Conservation (phyloP, 2,329 filamentous ascomycete genomes). For the Dactylellina cionopaga region DNA sequence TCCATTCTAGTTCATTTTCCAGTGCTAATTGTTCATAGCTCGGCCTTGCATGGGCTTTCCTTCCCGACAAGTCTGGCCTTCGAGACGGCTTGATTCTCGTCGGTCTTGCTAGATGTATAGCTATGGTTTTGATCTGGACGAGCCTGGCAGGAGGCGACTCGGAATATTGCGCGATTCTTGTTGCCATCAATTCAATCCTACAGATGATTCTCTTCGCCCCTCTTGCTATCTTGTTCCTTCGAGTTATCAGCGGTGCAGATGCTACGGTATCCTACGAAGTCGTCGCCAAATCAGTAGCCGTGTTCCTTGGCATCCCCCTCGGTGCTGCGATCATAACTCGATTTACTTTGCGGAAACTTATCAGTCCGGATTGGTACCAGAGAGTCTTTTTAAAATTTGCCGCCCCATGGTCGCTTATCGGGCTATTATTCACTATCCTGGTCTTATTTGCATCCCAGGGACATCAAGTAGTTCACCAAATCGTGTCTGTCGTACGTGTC, state of each 20-base stretch:
- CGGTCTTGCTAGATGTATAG: slow-evolving; percentile 84
- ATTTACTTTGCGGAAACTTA: slow-evolving; percentile 67
- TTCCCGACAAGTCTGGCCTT: slow-evolving; percentile 69
- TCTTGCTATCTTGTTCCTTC: slow-evolving; percentile 74
- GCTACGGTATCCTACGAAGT: slow-evolving; percentile 71
- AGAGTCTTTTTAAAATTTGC: slow-evolving; percentile 75
- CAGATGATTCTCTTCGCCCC: slow-evolving; percentile 80
- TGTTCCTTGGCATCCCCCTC: slow-evolving; percentile 86
- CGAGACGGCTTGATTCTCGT: slow-evolving; percentile 80
- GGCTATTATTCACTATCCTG: slow-evolving; percentile 85
- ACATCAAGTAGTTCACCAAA: slow-evolving; percentile 78
- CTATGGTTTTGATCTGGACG: slow-evolving; percentile 88
- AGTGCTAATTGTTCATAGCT: slow-evolving; percentile 62
- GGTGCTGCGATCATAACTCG: slow-evolving; percentile 80
- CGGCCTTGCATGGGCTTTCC: slow-evolving; percentile 74
- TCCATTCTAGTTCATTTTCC: not conserved
- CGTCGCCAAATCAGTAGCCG: slow-evolving; percentile 81
- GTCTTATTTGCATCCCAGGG: slow-evolving; percentile 87
- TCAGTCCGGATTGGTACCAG: slow-evolving; percentile 72
- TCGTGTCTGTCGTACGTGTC: slow-evolving; percentile 82
- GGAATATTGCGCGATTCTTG: slow-evolving; percentile 84
- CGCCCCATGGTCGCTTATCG: slow-evolving; percentile 80
- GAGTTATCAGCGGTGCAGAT: slow-evolving; percentile 63
- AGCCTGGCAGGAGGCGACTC: slow-evolving; percentile 77
- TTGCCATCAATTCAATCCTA: slow-evolving; percentile 77